These are phyloP conservation scores for Macrotyloma uniflorum DNA, from an alignment of 306 rosid genomes.

Conservation along the genomic window DNA sequence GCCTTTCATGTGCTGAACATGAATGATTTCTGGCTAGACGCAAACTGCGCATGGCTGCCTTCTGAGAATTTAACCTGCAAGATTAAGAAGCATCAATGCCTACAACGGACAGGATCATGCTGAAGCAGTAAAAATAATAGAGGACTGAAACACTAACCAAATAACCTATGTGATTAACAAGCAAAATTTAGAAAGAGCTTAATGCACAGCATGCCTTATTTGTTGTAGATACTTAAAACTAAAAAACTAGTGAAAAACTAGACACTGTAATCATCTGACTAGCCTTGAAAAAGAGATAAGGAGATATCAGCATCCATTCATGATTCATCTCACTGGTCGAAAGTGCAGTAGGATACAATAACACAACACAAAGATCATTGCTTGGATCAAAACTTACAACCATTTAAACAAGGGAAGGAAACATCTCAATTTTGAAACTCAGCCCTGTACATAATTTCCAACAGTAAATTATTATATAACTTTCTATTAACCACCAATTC, in stretches of 20 bases:
- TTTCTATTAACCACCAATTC: background rate
- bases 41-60: constrained; percentile 1
- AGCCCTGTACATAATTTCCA: background rate
- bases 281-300: background rate
- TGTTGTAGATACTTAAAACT: background rate
- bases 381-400: background rate
- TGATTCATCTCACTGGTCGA: background rate
- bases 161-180: background rate
- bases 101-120: background rate
- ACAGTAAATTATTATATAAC: background rate
- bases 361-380: background rate
- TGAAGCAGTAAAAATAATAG: background rate
- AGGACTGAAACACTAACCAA: background rate
- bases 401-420: background rate
- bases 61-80: background rate
- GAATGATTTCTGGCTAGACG: constrained; percentile 7
- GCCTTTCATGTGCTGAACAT: background rate
- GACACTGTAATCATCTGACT: background rate
- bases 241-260: background rate
- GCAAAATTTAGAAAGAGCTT: background rate
- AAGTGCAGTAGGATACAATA: background rate
- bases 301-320: no score
- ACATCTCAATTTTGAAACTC: background rate
- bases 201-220: background rate
- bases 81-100: background rate